phyloP scores from a whole-genome alignment of 495 filamentous ascomycete species.

The Viridothelium virens region DNA sequence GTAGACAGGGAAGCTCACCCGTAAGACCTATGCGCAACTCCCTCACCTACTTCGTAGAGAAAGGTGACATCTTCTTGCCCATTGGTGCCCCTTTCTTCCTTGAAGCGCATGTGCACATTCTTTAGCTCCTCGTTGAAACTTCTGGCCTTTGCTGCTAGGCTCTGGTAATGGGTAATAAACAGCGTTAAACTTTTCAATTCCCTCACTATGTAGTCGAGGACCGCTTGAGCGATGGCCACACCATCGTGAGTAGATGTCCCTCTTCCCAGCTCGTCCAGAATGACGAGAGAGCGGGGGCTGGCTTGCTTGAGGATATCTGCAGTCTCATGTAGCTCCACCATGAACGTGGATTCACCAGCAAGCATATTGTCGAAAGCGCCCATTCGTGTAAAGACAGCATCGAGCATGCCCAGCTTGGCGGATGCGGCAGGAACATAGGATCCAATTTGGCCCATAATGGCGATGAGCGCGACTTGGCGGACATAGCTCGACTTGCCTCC shows the following conservation, averaged over 20 bases:
- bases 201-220: constrained; percentile 74
- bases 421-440: constrained; percentile 81
- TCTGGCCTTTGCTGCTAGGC: constrained; percentile 61
- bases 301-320: constrained; percentile 83
- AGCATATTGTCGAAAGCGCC: constrained; percentile 96
- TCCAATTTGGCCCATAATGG: constrained; percentile 90
- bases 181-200: constrained; percentile 68
- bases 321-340: constrained; percentile 93
- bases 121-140: constrained; percentile 55
- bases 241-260: constrained; percentile 91
- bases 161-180: constrained; percentile 97
- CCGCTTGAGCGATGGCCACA: constrained; percentile 89
- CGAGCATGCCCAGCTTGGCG: constrained; percentile 69
- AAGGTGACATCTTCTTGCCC: constrained; percentile 42
- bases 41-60: constrained; percentile 61
- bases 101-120: constrained; percentile 83
- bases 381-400: constrained; percentile 94
- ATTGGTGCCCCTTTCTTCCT: constrained; percentile 38
- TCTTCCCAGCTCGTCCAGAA: constrained; percentile 91
- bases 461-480: constrained; percentile 80
- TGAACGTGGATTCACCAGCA: constrained; percentile 90
- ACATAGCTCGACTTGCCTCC: constrained; percentile 96
- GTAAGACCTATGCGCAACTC: constrained; percentile 87
- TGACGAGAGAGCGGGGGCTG: constrained; percentile 68
- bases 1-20: constrained; percentile 38